Evolutionary conservation across 2,329 filamentous ascomycete species (phyloP).

Genomic region (Plenodomus tracheiphilus): DNA sequence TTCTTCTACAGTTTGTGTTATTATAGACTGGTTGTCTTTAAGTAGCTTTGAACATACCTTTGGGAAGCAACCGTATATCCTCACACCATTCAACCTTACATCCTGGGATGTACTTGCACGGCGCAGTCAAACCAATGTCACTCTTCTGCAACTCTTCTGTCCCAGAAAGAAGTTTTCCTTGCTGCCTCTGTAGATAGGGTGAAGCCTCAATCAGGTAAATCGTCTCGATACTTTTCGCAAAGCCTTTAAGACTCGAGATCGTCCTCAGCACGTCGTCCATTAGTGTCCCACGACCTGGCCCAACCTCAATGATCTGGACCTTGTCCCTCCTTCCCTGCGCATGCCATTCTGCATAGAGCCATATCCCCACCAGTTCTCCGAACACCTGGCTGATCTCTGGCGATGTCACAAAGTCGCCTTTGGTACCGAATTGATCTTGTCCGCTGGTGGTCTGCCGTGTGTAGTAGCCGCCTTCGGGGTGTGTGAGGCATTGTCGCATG

Average conservation of each 20-base stretch:
- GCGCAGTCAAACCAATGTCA: conserved; percentile 72
- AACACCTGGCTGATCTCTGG: conserved; percentile 98
- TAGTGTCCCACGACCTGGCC: conserved; percentile 88
- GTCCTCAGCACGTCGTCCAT: conserved; percentile 98
- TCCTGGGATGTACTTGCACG: conserved; percentile 72
- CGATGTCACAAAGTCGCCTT: conserved; percentile 95
- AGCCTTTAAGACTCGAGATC: conserved; percentile 77
- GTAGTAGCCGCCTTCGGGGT: conserved; percentile 90
- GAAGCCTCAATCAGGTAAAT: conserved; percentile 97
- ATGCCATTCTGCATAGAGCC: conserved; percentile 97
- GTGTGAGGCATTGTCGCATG: conserved; percentile 98
- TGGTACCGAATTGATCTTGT: conserved; percentile 86
- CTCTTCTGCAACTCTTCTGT: conserved; percentile 69
- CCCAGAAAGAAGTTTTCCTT: conserved; percentile 82
- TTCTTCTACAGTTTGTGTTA: conserved; percentile 53
- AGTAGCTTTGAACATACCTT: conserved; percentile 52
- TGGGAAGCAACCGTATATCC: conserved; percentile 80
- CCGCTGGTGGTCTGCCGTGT: conserved; percentile 69
- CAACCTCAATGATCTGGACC: conserved; percentile 90
- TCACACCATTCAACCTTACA: conserved; percentile 86
- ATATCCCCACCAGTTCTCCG: conserved; percentile 90
- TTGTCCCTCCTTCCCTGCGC: conserved; percentile 76
- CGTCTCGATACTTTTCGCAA: conserved; percentile 77
- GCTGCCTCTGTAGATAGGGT: conserved; percentile 71
- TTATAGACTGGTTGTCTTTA: not conserved